Conservation (phyloP, 1,139 yeast species). For the Lodderomyces pseudojiufengensis region DNA sequence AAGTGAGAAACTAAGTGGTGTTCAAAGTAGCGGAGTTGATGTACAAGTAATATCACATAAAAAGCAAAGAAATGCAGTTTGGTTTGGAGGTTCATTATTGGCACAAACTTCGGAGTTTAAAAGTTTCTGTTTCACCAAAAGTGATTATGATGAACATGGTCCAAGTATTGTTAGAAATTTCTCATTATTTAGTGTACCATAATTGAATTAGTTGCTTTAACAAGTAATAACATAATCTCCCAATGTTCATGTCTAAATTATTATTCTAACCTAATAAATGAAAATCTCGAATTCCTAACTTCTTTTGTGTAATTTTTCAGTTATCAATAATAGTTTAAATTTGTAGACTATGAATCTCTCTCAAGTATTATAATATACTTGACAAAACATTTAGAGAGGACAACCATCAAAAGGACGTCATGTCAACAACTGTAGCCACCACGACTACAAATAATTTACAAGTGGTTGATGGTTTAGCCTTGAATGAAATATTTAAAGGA, state of each 20-base stretch:
- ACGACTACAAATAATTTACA: constrained; percentile 18
- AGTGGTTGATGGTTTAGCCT: constrained; percentile 48
- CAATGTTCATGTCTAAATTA: too few relatives aligned
- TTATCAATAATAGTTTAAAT: too few relatives aligned
- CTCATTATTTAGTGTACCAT: constrained; percentile 88
- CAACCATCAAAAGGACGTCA: too few relatives aligned
- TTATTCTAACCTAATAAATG: too few relatives aligned
- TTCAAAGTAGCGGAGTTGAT: constrained; percentile 90
- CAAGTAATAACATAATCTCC: too few relatives aligned
- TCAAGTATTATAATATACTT: too few relatives aligned
- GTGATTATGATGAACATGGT: constrained; percentile 96
- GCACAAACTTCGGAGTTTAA: constrained; percentile 97
- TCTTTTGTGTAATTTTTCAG: not conserved
- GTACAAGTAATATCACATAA: constrained; percentile 97
- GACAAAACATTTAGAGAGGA: too few relatives aligned
- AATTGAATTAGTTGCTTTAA: constrained; percentile 15
- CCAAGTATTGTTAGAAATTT: constrained; percentile 97
- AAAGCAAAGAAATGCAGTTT: constrained; percentile 96
- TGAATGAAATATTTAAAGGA: constrained; percentile 53
- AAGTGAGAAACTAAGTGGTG: constrained; percentile 76
- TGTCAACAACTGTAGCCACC: too few relatives aligned
- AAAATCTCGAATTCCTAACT: too few relatives aligned
- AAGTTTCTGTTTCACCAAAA: constrained; percentile 94
- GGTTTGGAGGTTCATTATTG: constrained; percentile 97
- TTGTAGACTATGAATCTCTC: too few relatives aligned